These are phyloP conservation scores for Vaccinium darrowii DNA, from an alignment of 148 eudicot genomes.

Conservation along the genomic window DNA sequence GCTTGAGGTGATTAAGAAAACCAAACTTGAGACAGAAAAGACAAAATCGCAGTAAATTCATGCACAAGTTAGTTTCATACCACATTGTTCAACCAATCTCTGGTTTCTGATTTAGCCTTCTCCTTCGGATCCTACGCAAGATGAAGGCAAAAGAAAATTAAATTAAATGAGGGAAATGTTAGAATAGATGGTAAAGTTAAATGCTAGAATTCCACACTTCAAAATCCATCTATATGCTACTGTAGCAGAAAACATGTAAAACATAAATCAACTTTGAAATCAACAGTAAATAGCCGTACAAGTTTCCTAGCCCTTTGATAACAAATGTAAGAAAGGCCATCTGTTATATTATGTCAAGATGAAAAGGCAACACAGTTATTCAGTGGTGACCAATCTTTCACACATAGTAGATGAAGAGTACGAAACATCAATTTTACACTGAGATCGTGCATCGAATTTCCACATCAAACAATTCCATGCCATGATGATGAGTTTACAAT, in stretches of 20 bases:
- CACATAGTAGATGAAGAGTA: background rate
- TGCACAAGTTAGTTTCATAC: conserved; percentile 42
- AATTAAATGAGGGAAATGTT: background rate
- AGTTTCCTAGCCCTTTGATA: background rate
- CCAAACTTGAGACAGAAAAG: background rate
- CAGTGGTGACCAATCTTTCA: background rate
- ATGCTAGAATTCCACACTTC: background rate
- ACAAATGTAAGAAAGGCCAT: background rate
- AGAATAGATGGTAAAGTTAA: background rate
- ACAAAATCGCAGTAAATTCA: background rate
- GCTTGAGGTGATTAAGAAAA: background rate
- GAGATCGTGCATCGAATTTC: background rate
- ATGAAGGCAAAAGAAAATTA: conserved; percentile 12
- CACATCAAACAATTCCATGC: background rate
- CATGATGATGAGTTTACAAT: background rate
- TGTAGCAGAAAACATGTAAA: conserved; percentile 8
- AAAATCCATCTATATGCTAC: background rate
- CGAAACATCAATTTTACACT: background rate
- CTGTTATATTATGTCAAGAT: background rate
- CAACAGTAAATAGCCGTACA: background rate
- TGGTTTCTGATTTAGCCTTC: conserved; percentile 96
- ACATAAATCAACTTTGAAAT: background rate
- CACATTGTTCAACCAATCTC: conserved; percentile 98
- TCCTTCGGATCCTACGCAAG: conserved; percentile 85
- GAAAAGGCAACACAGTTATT: conserved; percentile 2